Percentiles rank a stretch among this genome's conserved stretches.
These are phyloP conservation scores for Saccharomyces hybrid DNA, from an alignment of 1,139 yeast species.

Conservation along the genomic window DNA sequence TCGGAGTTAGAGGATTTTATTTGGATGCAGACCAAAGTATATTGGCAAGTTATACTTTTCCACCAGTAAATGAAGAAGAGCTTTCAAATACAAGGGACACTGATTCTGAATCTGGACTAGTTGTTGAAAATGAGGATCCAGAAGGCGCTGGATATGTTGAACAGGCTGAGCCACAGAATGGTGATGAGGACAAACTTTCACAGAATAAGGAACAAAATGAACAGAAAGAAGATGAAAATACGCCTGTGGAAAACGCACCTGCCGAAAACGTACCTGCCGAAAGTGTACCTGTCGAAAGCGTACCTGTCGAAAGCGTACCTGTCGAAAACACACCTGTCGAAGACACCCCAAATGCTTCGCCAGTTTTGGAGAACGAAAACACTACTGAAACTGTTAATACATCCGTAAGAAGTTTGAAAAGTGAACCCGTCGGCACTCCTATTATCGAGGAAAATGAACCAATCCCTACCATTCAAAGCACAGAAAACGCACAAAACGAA, in stretches of 20 bases:
- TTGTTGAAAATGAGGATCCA: slow-evolving; percentile 11
- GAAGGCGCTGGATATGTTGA: slow-evolving; percentile 1
- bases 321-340: background rate
- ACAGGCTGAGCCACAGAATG: slow-evolving; percentile 5
- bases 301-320: background rate
- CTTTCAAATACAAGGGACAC: slow-evolving; percentile 3
- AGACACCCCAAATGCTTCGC: background rate
- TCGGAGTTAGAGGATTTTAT: slow-evolving; percentile 84
- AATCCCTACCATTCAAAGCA: background rate
- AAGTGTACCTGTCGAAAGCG: slow-evolving; percentile 1
- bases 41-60: slow-evolving; percentile 31
- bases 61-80: slow-evolving; percentile 17
- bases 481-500: slow-evolving; percentile 41
- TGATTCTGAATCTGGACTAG: slow-evolving; percentile 8
- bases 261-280: slow-evolving; percentile 3
- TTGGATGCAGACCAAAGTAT: slow-evolving; percentile 39
- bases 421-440: background rate
- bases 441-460: background rate
- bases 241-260: slow-evolving; percentile 2
- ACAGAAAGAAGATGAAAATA: background rate
- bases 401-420: background rate
- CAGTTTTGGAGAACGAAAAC: background rate
- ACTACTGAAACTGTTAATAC: background rate
- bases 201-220: slow-evolving; percentile 2
- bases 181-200: background rate